Conservation (phyloP, 164 flowering plant species). For the Nymphaea colorata region DNA sequence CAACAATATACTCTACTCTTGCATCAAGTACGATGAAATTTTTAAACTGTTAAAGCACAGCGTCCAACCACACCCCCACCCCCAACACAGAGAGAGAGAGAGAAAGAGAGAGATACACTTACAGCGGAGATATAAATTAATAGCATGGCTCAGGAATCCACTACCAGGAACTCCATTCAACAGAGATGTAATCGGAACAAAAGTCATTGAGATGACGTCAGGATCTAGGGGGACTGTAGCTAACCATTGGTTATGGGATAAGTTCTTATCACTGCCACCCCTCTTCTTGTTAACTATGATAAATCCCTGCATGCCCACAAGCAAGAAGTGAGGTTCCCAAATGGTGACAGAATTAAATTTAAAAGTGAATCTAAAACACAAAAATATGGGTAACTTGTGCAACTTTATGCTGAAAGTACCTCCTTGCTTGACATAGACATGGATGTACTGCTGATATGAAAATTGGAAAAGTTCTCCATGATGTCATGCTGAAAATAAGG, state of each 20-base stretch:
- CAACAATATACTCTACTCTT: too few relatives aligned
- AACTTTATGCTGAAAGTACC: background rate
- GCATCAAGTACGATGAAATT: too few relatives aligned
- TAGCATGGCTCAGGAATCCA: slow-evolving; percentile 97
- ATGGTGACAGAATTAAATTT: background rate
- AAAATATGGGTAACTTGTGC: background rate
- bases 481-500: background rate
- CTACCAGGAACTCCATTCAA: slow-evolving; percentile 86
- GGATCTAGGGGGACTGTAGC: slow-evolving; percentile 69
- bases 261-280: slow-evolving; percentile 55
- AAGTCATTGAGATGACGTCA: slow-evolving; percentile 87
- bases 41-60: too few relatives aligned
- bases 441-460: background rate
- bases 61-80: background rate
- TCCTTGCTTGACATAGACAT: background rate
- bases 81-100: background rate
- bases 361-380: background rate
- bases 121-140: slow-evolving; percentile 91
- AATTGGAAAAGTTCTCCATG: background rate
- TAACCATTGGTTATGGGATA: slow-evolving; percentile 68
- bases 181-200: slow-evolving; percentile 86
- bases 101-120: slow-evolving; percentile 16
- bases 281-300: slow-evolving; percentile 55
- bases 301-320: slow-evolving; percentile 34
- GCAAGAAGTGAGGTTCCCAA: slow-evolving; percentile 1